Percentiles rank a stretch among this genome's conserved stretches.
phyloP scores from a whole-genome alignment of 176 grass and related monocot genomes.

The bread wheat (Triticum aestivum) region IWGSC_CS_RefSeq_v2.1 NC_057800.1:517802877-517803376 shows the following conservation, averaged over 20 bases:
- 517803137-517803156: slow-evolving; percentile 94
- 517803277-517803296: slow-evolving; percentile 71
- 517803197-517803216: slow-evolving; percentile 92
- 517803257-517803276: slow-evolving; percentile 29
- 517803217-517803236: slow-evolving; percentile 73
- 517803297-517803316: slow-evolving; percentile 17
- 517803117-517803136: slow-evolving; percentile 18
- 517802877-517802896: background rate
- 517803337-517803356: slow-evolving; percentile 16
- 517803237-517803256: slow-evolving; percentile 43
- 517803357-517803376: slow-evolving; percentile 5
- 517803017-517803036: slow-evolving; percentile 72
- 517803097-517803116: background rate
- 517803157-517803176: slow-evolving; percentile 74
- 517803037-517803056: slow-evolving; percentile 72
- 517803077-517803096: background rate
- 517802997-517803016: slow-evolving; percentile 88
- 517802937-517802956: background rate
- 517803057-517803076: slow-evolving; percentile 35
- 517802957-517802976: background rate
- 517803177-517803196: slow-evolving; percentile 88
- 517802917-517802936: slow-evolving; percentile 22
- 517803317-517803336: background rate
- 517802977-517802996: slow-evolving; percentile 55
- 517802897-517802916: background rate